phyloP scores from a whole-genome alignment of 2,329 filamentous ascomycete species.

The Phyllosticta paracitricarpa region DNA sequence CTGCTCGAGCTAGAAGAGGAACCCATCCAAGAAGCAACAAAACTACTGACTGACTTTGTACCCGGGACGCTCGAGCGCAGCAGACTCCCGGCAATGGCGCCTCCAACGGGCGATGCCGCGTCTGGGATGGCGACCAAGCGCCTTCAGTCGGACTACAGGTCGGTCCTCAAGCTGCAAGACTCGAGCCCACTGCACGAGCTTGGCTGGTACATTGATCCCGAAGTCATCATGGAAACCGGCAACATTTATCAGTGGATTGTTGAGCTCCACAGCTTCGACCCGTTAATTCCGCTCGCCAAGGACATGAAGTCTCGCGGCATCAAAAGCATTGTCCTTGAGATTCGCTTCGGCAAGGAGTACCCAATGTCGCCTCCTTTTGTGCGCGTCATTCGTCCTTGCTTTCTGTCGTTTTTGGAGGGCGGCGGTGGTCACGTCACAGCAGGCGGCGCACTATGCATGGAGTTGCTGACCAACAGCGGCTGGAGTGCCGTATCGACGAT shows the following conservation, averaged over 20 bases:
- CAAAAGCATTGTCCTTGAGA: conserved; percentile 65
- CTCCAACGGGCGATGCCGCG: conserved; percentile 45
- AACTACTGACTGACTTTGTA: conserved; percentile 49
- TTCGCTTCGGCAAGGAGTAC: conserved; percentile 68
- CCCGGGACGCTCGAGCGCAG: conserved; percentile 56
- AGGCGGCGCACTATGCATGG: conserved; percentile 78
- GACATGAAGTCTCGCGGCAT: conserved; percentile 59
- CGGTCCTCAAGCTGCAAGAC: conserved; percentile 55
- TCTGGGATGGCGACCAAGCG: conserved; percentile 49
- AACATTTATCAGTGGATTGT: conserved; percentile 90
- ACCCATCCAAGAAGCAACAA: neutral
- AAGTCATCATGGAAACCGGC: conserved; percentile 49
- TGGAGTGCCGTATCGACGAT: conserved; percentile 67
- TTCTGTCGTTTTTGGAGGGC: conserved; percentile 59
- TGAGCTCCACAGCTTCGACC: conserved; percentile 74
- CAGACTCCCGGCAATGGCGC: conserved; percentile 50
- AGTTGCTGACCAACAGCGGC: conserved; percentile 71
- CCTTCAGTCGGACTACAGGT: conserved; percentile 55
- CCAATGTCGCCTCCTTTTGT: conserved; percentile 77
- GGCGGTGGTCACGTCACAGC: conserved; percentile 80
- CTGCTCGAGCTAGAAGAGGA: conserved; percentile 22
- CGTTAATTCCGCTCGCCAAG: conserved; percentile 54
- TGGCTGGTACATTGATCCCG: conserved; percentile 72
- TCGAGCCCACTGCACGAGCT: conserved; percentile 52
- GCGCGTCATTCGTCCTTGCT: conserved; percentile 70